Evolutionary conservation across 2,329 filamentous ascomycete species (phyloP).

Genomic region (Talaromyces sp.): DNA sequence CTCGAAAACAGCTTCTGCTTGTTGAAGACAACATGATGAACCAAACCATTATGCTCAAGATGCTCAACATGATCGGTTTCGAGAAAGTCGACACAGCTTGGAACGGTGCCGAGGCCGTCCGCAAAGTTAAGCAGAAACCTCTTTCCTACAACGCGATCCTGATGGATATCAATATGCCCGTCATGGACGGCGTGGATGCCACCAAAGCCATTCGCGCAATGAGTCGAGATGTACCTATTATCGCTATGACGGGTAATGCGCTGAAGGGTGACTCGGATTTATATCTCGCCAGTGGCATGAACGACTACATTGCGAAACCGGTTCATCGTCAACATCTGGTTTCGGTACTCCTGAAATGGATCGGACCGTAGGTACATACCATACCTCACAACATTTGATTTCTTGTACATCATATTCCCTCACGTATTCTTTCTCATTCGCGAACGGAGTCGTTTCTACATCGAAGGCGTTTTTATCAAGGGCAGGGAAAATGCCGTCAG

Average conservation of each 20-base stretch:
- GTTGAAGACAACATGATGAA: slow-evolving; percentile 46
- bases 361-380: slow-evolving; percentile 25
- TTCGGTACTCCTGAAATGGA: slow-evolving; percentile 42
- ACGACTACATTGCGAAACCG: slow-evolving; percentile 56
- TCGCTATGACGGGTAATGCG: slow-evolving; percentile 57
- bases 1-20: slow-evolving; percentile 40
- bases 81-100: slow-evolving; percentile 42
- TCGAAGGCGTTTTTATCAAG: not conserved
- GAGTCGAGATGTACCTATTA: slow-evolving; percentile 46
- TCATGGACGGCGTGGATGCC: slow-evolving; percentile 46
- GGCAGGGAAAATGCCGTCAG: not conserved
- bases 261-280: slow-evolving; percentile 54
- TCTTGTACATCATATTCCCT: not conserved
- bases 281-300: slow-evolving; percentile 55
- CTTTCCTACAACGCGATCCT: slow-evolving; percentile 44
- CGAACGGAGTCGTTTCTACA: not conserved
- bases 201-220: slow-evolving; percentile 43
- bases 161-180: slow-evolving; percentile 50
- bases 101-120: slow-evolving; percentile 45
- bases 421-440: not conserved
- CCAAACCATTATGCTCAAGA: slow-evolving; percentile 41
- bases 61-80: slow-evolving; percentile 41
- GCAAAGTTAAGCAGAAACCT: slow-evolving; percentile 41
- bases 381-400: not conserved
- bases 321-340: slow-evolving; percentile 50